Percentiles rank a stretch among this genome's conserved stretches.
phyloP scores from a whole-genome alignment of 1,139 yeast species.

The Protomyces macrosporus region DNA sequence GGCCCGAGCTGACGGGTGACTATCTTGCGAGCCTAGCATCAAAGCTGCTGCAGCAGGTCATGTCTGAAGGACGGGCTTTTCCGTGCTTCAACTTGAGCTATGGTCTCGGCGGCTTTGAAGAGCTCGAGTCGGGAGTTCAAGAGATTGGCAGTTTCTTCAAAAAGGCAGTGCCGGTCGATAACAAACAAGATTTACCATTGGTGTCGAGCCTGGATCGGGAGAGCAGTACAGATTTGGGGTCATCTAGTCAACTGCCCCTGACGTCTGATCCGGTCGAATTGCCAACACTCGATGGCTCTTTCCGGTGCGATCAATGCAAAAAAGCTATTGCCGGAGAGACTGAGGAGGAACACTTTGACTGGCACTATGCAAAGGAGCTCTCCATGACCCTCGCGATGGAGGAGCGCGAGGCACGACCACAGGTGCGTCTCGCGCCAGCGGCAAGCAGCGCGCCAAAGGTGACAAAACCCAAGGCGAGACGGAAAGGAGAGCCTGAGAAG shows the following conservation, averaged over 20 bases:
- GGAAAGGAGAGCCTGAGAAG: not conserved
- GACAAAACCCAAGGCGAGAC: not conserved
- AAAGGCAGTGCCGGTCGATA: not conserved
- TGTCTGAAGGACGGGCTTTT: conserved; percentile 28
- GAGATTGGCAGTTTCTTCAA: conserved; percentile 29
- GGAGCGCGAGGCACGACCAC: conserved; percentile 1
- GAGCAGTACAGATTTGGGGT: not conserved
- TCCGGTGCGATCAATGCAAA: conserved; percentile 7
- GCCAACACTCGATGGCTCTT: conserved; percentile 4
- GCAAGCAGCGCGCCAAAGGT: not conserved
- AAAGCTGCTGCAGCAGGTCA: conserved; percentile 34
- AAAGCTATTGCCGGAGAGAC: conserved; percentile 30
- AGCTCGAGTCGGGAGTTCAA: conserved; percentile 25
- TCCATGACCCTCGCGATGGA: conserved; percentile 33
- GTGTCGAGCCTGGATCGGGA: not conserved
- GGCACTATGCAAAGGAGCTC: conserved; percentile 46
- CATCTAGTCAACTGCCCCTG: not conserved
- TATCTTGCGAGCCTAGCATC: conserved; percentile 35
- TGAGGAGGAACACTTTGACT: conserved; percentile 40
- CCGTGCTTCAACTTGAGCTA: conserved; percentile 31
- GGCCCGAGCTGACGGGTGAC: conserved; percentile 32
- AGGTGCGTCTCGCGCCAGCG: not conserved
- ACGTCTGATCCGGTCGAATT: not conserved
- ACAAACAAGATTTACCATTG: not conserved
- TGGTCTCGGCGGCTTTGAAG: conserved; percentile 30